Base-by-base conservation (phyloP, 179 eudicot genomes). In the Gypsophila paniculata region DNA sequence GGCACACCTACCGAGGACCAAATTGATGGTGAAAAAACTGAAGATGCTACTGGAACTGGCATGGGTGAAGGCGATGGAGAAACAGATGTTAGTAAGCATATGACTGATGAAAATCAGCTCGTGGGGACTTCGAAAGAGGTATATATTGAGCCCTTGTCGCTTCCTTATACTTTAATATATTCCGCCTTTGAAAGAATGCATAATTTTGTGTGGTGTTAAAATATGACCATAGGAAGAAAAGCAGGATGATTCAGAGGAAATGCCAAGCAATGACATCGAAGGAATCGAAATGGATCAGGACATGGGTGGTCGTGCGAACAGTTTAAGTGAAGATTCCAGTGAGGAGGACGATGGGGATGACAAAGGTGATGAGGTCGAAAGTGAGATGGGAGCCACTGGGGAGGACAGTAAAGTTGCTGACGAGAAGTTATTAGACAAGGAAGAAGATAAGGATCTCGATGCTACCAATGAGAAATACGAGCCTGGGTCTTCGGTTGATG, bases 11-110 rank as follows among this genome's bases (percentile, higher is more conserved):
- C 78, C 15, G 97, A 95, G 71, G 93, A 90, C n/a, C 71, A 79
- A 70, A 82, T 36, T 39, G 87, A 86, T 70, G 91, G 70, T 67
- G 83, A 81, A 58, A 74, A 32, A 59, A 76, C 91, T 71, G 80
- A 90, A 83, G 96, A 95, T 72, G 95, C 86, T 68, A 78, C 72
- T 70, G 98, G 96, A 68, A 90, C 96, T 25, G 99, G 99, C 76
- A 89, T 92, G 96, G 98, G 97, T 71, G 99, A 95, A 73, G 99
- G 99, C 74, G 85, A 72, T 1, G 98, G 96, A 65, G 38, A 64
- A 62, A 85, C 85, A 63, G 99, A 95, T 82, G 96, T 95, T 58
- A 95, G 99, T 74, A 89, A 95, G 60, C 87, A 95, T 82, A 90
- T 95, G 77, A 77, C 77, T 64, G 93, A 88, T 74, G 99, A 95